Conservation (phyloP, 2,329 filamentous ascomycete genomes). For the Orbilia ellipsospora region DNA sequence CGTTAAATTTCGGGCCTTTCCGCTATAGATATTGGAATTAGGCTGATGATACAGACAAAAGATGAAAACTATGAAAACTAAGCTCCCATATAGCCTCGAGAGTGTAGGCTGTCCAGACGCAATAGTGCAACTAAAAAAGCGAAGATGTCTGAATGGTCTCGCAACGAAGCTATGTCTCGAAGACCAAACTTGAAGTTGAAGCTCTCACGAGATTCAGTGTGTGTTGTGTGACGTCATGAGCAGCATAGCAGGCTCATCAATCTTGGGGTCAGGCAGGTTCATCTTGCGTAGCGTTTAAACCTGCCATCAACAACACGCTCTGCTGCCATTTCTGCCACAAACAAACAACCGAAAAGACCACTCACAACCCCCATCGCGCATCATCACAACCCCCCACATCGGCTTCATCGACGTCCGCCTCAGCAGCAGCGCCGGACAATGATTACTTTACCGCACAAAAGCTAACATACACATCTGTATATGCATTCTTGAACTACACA, state of each 20-base stretch:
- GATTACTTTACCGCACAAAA: background rate
- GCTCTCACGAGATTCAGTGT: too few relatives aligned
- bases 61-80: too few relatives aligned
- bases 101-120: too few relatives aligned
- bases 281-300: slow-evolving; percentile 4
- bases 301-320: slow-evolving; percentile 23
- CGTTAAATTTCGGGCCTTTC: too few relatives aligned
- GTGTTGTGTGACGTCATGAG: slow-evolving; percentile 17
- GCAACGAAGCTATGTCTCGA: background rate
- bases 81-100: too few relatives aligned
- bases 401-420: slow-evolving; percentile 49
- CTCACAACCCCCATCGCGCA: slow-evolving; percentile 17
- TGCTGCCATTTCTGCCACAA: slow-evolving; percentile 8
- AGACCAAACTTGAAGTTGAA: background rate
- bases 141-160: background rate
- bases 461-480: background rate
- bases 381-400: slow-evolving; percentile 49
- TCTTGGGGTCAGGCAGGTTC: too few relatives aligned
- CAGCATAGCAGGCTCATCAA: too few relatives aligned
- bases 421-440: background rate
- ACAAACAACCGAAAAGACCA: slow-evolving; percentile 27
- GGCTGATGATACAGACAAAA: too few relatives aligned
- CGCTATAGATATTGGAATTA: too few relatives aligned
- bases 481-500: background rate
- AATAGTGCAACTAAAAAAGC: too few relatives aligned